phyloP scores from a whole-genome alignment of 495 filamentous ascomycete species.

The Platismatia glauca region DNA sequence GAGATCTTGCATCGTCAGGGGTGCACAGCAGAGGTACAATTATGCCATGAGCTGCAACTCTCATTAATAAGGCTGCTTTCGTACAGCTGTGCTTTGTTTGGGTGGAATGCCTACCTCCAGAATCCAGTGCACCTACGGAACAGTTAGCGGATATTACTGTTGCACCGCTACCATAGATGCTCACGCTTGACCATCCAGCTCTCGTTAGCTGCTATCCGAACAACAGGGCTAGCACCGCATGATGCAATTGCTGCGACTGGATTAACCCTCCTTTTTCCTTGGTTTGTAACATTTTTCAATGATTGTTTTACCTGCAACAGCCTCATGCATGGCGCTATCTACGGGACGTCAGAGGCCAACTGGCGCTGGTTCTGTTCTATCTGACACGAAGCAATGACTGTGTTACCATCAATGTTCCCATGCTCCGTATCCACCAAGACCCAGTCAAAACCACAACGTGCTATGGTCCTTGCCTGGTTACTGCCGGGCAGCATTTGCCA shows the following conservation, averaged over 20 bases:
- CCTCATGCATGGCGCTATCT: slow-evolving; percentile 77
- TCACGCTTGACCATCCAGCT: slow-evolving; percentile 64
- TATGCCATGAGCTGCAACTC: slow-evolving; percentile 32
- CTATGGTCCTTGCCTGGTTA: slow-evolving; percentile 60
- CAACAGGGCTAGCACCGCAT: slow-evolving; percentile 57
- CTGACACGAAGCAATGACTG: slow-evolving; percentile 5
- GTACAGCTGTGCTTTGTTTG: background rate
- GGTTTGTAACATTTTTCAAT: too few relatives aligned
- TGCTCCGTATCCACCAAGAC: slow-evolving; percentile 70
- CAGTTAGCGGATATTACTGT: slow-evolving; percentile 8
- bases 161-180: slow-evolving; percentile 17
- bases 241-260: slow-evolving; percentile 45
- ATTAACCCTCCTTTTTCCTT: background rate
- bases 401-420: slow-evolving; percentile 64
- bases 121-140: slow-evolving; percentile 51
- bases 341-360: slow-evolving; percentile 33
- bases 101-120: slow-evolving; percentile 36
- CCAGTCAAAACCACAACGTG: slow-evolving; percentile 63
- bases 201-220: slow-evolving; percentile 58
- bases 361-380: background rate
- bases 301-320: slow-evolving; percentile 45
- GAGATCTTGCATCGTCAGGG: slow-evolving; percentile 49
- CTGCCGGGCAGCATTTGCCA: slow-evolving; percentile 71
- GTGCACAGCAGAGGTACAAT: slow-evolving; percentile 58
- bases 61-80: background rate